Evolutionary conservation across 148 eudicot genomes (phyloP).

Genomic region (Vaccinium macrocarpon): DNA sequence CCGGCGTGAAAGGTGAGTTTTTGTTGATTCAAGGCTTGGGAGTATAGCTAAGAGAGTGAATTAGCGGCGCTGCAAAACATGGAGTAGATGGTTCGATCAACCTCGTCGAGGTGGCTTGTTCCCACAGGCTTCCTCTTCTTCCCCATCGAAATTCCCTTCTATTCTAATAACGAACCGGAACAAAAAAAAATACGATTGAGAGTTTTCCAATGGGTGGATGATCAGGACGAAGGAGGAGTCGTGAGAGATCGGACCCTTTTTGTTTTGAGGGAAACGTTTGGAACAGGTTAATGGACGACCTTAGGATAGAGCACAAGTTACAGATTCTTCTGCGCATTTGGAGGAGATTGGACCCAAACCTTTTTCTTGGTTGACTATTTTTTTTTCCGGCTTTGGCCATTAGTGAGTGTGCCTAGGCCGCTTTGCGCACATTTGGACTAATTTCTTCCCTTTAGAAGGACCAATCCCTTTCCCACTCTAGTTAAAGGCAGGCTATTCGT

Average conservation of each 20-base stretch:
- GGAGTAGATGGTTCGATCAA: conserved; percentile 82
- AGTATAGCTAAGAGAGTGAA: conserved; percentile 72
- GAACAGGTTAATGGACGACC: not conserved
- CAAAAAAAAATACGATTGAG: not conserved
- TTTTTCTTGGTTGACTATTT: too few species aligned
- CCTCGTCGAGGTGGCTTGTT: conserved; percentile 62
- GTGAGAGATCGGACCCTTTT: not conserved
- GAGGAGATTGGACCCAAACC: too few species aligned
- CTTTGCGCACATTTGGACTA: too few species aligned
- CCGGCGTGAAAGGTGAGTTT: conserved; percentile 70
- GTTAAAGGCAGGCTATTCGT: too few species aligned
- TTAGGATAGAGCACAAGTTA: not conserved
- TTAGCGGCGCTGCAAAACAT: conserved; percentile 72
- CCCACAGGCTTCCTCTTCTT: conserved; percentile 78
- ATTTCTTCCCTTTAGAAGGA: too few species aligned
- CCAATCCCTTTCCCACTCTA: too few species aligned
- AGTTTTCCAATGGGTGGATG: not conserved
- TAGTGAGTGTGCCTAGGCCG: too few species aligned
- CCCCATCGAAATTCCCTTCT: conserved; percentile 37
- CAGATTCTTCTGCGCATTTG: too few species aligned
- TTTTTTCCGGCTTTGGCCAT: too few species aligned
- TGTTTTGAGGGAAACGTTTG: not conserved
- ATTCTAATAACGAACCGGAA: not conserved
- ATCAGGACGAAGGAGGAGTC: not conserved
- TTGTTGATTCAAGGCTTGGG: conserved; percentile 78